These are phyloP conservation scores for Phytophthora hibernalis DNA, from an alignment of 352 stramenopile genomes.

Conservation along the genomic window DNA sequence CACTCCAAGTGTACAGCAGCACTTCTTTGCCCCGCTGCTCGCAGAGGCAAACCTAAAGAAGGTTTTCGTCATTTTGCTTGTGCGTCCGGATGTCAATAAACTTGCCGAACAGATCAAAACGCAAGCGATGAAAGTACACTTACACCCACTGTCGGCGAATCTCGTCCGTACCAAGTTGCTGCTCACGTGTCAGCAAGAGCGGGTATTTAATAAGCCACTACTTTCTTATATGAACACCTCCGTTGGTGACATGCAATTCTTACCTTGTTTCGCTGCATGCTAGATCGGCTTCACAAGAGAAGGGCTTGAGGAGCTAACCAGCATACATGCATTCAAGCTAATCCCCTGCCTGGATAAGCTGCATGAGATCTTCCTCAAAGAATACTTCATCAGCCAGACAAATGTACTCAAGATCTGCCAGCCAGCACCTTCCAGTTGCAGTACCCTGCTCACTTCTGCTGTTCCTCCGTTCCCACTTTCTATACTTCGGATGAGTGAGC, in stretches of 20 bases:
- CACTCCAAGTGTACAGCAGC: slow-evolving; percentile 67
- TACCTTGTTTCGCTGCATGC: neutral
- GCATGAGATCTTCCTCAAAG: slow-evolving; percentile 52
- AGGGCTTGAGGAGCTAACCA: slow-evolving; percentile 58
- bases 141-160: slow-evolving; percentile 45
- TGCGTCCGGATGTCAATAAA: slow-evolving; percentile 59
- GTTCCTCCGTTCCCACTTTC: slow-evolving; percentile 58
- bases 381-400: slow-evolving; percentile 63
- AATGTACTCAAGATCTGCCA: slow-evolving; percentile 53
- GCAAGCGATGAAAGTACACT: slow-evolving; percentile 44
- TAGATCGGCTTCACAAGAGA: slow-evolving; percentile 73
- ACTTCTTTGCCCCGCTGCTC: slow-evolving; percentile 62
- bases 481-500: slow-evolving; percentile 64
- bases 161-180: slow-evolving; percentile 67
- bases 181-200: slow-evolving; percentile 51
- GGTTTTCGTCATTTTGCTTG: slow-evolving; percentile 63
- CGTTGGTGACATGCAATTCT: neutral
- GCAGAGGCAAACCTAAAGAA: slow-evolving; percentile 55
- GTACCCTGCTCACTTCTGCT: neutral
- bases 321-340: slow-evolving; percentile 44
- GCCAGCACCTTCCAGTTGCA: neutral
- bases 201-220: slow-evolving; percentile 40
- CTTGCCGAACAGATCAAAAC: slow-evolving; percentile 70
- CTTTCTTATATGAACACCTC: neutral
- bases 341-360: slow-evolving; percentile 51